Conservation (phyloP, 1,139 yeast species). For the Kurtzmaniella quercitrusa region DNA sequence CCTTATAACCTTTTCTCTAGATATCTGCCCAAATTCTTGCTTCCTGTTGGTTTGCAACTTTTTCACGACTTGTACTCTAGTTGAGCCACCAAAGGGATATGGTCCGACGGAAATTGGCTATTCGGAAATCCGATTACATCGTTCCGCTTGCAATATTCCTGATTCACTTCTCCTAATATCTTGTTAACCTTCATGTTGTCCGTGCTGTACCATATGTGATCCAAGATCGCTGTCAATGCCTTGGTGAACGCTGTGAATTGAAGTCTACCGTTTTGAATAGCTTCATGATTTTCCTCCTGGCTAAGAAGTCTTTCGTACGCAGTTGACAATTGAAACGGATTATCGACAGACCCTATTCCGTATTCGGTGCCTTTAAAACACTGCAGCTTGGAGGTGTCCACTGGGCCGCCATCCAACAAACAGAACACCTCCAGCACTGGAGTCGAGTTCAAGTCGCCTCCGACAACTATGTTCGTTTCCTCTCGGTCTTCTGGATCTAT, state of each 20-base stretch:
- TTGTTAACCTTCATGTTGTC: constrained; percentile 16
- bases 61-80: constrained; percentile 7
- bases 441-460: constrained; percentile 55
- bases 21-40: no score
- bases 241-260: constrained; percentile 49
- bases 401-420: constrained; percentile 33
- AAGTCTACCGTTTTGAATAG: constrained; percentile 15
- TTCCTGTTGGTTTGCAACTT: no score
- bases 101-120: constrained; percentile 40
- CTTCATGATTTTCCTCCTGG: background rate
- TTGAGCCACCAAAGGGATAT: constrained; percentile 29
- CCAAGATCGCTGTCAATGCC: constrained; percentile 47
- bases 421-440: constrained; percentile 45
- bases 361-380: constrained; percentile 26
- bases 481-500: constrained; percentile 14
- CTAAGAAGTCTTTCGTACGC: constrained; percentile 15
- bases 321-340: constrained; percentile 18
- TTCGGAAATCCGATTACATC: constrained; percentile 34
- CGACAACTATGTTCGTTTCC: constrained; percentile 21
- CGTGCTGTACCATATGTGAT: constrained; percentile 54
- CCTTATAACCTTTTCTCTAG: no score
- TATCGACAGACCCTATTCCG: constrained; percentile 20
- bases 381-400: constrained; percentile 22
- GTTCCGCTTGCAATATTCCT: constrained; percentile 12
- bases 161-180: constrained; percentile 20